Evolutionary conservation across 306 rosid species (phyloP).

Genomic region (Spatholobus suberectus): DNA sequence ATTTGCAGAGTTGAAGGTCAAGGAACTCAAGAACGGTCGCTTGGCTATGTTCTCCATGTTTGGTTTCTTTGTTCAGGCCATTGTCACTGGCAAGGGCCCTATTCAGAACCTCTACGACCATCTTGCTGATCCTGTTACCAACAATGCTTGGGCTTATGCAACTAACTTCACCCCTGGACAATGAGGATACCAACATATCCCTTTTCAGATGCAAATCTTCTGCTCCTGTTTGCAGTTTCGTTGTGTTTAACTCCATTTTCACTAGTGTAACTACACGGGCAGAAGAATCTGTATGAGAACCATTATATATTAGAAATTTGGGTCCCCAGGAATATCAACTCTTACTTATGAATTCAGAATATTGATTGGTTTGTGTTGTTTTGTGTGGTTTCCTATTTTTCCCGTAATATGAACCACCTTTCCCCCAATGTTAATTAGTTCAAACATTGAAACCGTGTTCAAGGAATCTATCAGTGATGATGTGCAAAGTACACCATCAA

Average conservation of each 20-base stretch:
- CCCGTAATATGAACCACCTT: no score
- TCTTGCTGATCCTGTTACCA: conserved; percentile 86
- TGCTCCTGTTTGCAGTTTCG: conserved; percentile 46
- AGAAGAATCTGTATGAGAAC: conserved; percentile 51
- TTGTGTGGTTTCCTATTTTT: neutral
- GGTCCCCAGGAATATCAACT: conserved; percentile 28
- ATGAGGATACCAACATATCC: conserved; percentile 50
- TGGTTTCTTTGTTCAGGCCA: conserved; percentile 96
- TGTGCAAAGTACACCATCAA: conserved; percentile 68
- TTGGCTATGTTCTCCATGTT: conserved; percentile 95
- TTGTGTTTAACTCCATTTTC: conserved; percentile 46
- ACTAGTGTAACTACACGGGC: conserved; percentile 46
- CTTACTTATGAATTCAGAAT: neutral
- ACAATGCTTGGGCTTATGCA: conserved; percentile 95
- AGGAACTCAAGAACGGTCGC: conserved; percentile 86
- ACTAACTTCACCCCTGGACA: conserved; percentile 95
- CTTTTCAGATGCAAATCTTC: conserved; percentile 42
- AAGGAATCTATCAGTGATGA: conserved; percentile 46
- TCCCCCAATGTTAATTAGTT: neutral
- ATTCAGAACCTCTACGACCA: conserved; percentile 86
- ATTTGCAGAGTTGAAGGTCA: conserved; percentile 96
- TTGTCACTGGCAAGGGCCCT: conserved; percentile 93
- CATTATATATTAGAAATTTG: conserved; percentile 43
- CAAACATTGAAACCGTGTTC: conserved; percentile 12
- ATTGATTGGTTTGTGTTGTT: neutral